A percentile compares a stretch with the other conserved stretches of the same genome.
Conservation (phyloP, 139 green algal genomes). For the Volvox reticuliferus region DNA sequence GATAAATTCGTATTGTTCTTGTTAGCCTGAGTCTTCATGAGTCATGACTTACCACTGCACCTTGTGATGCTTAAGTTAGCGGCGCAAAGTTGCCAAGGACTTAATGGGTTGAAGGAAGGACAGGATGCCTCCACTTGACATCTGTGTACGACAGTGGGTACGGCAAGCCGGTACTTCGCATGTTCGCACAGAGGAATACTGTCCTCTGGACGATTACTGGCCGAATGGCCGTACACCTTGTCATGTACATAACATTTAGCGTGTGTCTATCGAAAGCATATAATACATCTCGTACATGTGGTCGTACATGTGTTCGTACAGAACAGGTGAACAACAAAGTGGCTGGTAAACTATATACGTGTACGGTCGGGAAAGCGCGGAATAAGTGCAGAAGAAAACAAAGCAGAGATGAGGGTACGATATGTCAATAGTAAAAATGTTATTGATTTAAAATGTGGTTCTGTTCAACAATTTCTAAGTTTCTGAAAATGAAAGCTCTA, state of each 20-base stretch:
- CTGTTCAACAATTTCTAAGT: no score
- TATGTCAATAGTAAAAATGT: no score
- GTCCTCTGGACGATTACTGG: no score
- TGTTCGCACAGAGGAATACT: no score
- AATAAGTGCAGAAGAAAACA: neutral
- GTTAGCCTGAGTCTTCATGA: neutral
- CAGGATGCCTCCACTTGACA: conserved; percentile 12
- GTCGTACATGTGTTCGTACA: neutral
- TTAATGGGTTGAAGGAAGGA: neutral
- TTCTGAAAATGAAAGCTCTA: no score
- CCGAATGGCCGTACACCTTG: no score
- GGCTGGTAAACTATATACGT: neutral
- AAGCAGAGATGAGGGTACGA: neutral
- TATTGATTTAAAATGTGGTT: no score
- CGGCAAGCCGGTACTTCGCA: neutral
- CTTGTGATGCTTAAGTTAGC: neutral
- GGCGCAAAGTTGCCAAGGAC: neutral
- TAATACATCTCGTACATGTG: no score
- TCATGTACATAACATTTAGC: no score
- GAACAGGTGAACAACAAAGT: neutral
- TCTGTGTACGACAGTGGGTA: neutral
- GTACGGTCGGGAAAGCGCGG: neutral
- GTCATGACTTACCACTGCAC: neutral
- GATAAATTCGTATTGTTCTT: no score
- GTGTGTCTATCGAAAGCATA: no score